phyloP scores from a whole-genome alignment of 176 grass and related monocot genomes.

The Puccinellia tenuiflora region DNA sequence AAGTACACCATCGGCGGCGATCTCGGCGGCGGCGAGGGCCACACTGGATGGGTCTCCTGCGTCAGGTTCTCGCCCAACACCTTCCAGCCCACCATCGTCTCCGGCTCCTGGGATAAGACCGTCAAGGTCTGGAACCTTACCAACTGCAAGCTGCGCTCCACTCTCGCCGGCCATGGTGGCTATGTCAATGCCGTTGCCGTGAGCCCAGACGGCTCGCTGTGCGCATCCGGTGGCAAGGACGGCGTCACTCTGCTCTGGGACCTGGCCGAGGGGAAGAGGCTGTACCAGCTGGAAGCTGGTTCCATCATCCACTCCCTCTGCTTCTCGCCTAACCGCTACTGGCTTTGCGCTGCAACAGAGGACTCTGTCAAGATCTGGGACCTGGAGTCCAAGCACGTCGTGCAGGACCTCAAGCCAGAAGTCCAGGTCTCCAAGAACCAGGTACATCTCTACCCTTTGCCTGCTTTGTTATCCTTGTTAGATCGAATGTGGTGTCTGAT shows the following conservation, averaged over 20 bases:
- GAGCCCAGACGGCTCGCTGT: conserved; percentile 57
- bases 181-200: conserved; percentile 59
- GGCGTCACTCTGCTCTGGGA: conserved; percentile 47
- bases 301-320: conserved; percentile 64
- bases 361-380: conserved; percentile 70
- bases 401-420: conserved; percentile 71
- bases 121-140: conserved; percentile 75
- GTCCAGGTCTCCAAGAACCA: conserved; percentile 44
- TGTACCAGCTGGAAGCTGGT: conserved; percentile 50
- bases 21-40: conserved; percentile 34
- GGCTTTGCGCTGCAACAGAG: conserved; percentile 57
- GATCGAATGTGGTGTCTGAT: background rate
- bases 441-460: conserved; percentile 7
- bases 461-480: background rate
- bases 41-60: conserved; percentile 59
- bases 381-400: conserved; percentile 51
- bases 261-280: conserved; percentile 34
- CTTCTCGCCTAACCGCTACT: conserved; percentile 73
- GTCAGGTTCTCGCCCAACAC: conserved; percentile 55
- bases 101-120: conserved; percentile 57
- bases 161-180: conserved; percentile 37
- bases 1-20: conserved; percentile 75
- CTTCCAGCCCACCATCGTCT: conserved; percentile 41
- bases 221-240: conserved; percentile 63
- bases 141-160: conserved; percentile 59